Conservation (phyloP, 148 eudicot species). For the Camellia japonica region DNA sequence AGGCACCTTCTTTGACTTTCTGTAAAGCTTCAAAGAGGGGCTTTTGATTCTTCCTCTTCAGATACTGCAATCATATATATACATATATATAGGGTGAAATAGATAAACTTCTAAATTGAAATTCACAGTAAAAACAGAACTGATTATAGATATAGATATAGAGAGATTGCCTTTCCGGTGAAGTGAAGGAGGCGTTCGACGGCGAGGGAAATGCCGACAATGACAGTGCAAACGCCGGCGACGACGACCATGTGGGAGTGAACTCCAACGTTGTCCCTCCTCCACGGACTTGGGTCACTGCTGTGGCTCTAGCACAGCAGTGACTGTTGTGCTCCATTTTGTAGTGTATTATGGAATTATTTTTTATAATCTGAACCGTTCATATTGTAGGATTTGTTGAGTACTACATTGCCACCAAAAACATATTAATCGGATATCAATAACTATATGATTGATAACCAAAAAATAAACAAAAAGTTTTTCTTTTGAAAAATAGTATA, state of each 20-base stretch:
- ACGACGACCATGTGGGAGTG: constrained; percentile 88
- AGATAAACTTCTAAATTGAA: not conserved
- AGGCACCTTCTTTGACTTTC: constrained; percentile 82
- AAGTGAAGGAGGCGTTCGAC: constrained; percentile 74
- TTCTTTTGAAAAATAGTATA: too few species aligned
- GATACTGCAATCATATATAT: constrained; percentile 34
- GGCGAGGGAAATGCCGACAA: constrained; percentile 79
- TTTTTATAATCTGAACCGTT: too few species aligned
- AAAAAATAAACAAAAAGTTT: too few species aligned
- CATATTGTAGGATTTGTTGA: too few species aligned
- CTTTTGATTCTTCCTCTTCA: constrained; percentile 77
- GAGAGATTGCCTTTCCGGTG: constrained; percentile 50
- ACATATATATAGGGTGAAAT: not conserved
- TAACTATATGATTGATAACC: too few species aligned
- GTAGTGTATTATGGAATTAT: too few species aligned
- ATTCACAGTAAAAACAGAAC: too few species aligned
- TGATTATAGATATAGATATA: not conserved
- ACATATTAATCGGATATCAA: too few species aligned
- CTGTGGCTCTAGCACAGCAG: too few species aligned
- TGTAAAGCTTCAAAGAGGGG: constrained; percentile 78
- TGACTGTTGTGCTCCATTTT: too few species aligned
- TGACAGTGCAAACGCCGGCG: constrained; percentile 80
- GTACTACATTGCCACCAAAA: too few species aligned
- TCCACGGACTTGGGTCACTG: too few species aligned
- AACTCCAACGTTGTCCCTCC: constrained; percentile 45